Base-by-base conservation (phyloP, 1,284 basidiomycete genomes). In the Ustilago lituana region DNA sequence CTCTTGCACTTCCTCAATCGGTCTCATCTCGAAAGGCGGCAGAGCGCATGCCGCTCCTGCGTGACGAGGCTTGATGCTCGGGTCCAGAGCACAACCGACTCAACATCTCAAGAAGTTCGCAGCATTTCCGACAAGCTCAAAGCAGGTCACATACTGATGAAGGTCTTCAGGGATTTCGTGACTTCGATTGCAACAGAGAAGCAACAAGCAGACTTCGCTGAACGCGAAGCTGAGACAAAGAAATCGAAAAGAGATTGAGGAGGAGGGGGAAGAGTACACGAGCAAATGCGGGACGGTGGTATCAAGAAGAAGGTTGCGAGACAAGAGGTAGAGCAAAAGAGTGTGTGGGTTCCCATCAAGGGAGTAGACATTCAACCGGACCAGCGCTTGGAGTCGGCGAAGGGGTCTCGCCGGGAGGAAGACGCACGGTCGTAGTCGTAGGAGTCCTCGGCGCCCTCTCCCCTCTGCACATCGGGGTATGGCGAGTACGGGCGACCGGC, bases 391-490 rank as follows among this genome's bases (percentile, higher is more conserved):
- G 41, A 33, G 26, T 68, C 60, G 8, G 38, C 39, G 35, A 69
- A 64, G 5, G 66, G 56, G 32, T 64, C 60, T 9, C 33, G 37
- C 23, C 58, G 49, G 12, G 40, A 49, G 11, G 48, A 53, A 11
- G 38, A 48, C 10, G 57, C 52, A 11, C 45, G 20, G 23, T 66
- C 52, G 48, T 66, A 59, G n/a, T 52, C 56, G 40, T 60, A 54
- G 27, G 55, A 43, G 10, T 11, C 39, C 5, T 37, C 47, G 4
- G 23, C 54, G 20, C 24, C 27, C 9, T 45, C 54, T 19, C 49
- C 58, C 12, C 69, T 29, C 24, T 69, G 70, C n/a, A 69, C 27
- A 17, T 73, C 70, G 4, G 54, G 54, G 35, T 69, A 73, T 20
- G 70, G 70, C 23, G 70, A 73, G 49, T 69, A 73, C 2, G 44